Evolutionary conservation across 495 filamentous ascomycete genomes (phyloP).

Genomic region (Penicillium alfredii): DNA sequence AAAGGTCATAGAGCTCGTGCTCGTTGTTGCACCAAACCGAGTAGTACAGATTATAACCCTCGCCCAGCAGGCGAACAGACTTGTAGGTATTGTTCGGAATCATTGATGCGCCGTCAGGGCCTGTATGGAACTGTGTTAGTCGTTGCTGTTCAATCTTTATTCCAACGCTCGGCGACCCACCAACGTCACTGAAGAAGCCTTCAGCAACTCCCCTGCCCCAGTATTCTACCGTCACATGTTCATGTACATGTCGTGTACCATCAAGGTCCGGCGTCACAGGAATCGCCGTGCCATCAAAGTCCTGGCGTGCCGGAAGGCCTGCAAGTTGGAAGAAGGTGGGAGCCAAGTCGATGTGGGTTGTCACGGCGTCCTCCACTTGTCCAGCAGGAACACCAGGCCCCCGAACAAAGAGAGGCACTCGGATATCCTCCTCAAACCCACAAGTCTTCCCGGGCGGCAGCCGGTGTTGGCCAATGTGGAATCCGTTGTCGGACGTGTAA

Average conservation of each 20-base stretch:
- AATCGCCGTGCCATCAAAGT: conserved; percentile 57
- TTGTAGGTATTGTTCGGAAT: conserved; percentile 59
- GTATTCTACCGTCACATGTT: conserved; percentile 62
- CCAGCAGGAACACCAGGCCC: conserved; percentile 51
- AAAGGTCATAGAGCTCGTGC: conserved; percentile 59
- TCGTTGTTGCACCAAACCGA: conserved; percentile 62
- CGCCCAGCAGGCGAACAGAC: conserved; percentile 49
- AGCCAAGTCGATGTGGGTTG: conserved; percentile 64
- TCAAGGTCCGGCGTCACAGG: conserved; percentile 35
- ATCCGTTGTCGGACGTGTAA: conserved; percentile 70
- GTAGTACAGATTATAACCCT: conserved; percentile 55
- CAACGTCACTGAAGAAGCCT: conserved; percentile 32
- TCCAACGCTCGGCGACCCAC: conserved; percentile 12
- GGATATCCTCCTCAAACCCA: conserved; percentile 69
- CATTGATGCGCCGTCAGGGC: conserved; percentile 10
- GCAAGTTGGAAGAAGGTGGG: conserved; percentile 56
- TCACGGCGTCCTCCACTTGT: conserved; percentile 47
- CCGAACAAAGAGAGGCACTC: conserved; percentile 58
- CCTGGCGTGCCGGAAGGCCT: conserved; percentile 39
- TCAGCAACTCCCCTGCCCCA: conserved; percentile 53
- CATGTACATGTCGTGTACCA: conserved; percentile 53
- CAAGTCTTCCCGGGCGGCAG: conserved; percentile 66
- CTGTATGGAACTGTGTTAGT: conserved; percentile 12
- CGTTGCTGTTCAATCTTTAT: neutral
- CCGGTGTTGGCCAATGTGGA: conserved; percentile 69